Evolutionary conservation across 1,139 yeast genomes (phyloP), one percentile per base, ranked within the genome.

Genomic region (Sugiyamaella castrensis): DNA sequence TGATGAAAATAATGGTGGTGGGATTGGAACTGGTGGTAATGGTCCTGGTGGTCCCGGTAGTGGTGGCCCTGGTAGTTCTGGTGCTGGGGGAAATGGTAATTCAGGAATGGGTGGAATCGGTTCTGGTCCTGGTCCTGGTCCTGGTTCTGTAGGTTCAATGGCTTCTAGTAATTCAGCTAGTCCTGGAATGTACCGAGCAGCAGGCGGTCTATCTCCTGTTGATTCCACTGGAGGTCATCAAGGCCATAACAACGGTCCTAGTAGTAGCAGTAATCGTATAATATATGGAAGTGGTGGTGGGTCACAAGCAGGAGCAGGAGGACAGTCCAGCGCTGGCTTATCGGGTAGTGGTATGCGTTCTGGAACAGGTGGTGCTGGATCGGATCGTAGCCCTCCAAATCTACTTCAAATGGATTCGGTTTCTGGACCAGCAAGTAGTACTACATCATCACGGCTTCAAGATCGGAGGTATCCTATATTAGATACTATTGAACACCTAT

Each of bases 391-490:
- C 15, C 41, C 44, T n/a, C 47, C 43, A 33, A 41, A 40, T 12
- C 12, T 33, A 26, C 30, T 35, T 2, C 42, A 40, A 10, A 48
- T 48, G 48, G 51, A 43, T 19, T 33, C 43, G 12, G 24, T 19
- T 19, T 19, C 24, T 19, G 24, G 24, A 19, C 24, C 24, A 19
- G 47, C 42, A 12, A 43, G 47, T 32, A 39, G 45, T 8, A 43
- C 47, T 11, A 26, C 48, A 8, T 35, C 48, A 4, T 39, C 42
- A 10, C 36, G 37, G 28, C 40, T 46, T 12, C 45, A 44, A 28
- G 47, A 48, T 26, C 37, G 47, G 8, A 54, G 53, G 40, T 70
- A 64, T 44, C 70, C 71, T 1, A 58, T 69, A 2, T 52, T 59
- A 11, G 50, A 52, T 5, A 56, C 62, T 6, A 54, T 71, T 6